Evolutionary conservation across 2,329 filamentous ascomycete genomes (phyloP).

Genomic region (Neopestalotiopsis rosae): DNA sequence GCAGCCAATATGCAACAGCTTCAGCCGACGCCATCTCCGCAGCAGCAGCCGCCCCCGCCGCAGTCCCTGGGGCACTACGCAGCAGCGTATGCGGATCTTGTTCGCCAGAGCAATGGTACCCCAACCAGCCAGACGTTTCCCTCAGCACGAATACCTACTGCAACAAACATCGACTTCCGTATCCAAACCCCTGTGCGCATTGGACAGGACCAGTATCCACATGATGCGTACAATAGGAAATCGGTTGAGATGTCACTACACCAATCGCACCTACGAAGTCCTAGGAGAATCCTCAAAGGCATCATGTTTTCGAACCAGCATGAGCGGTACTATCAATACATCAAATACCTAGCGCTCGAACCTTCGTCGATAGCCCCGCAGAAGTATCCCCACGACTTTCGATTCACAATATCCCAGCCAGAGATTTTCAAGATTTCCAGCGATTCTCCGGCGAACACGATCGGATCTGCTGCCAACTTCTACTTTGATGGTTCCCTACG

Average conservation of each 20-base stretch:
- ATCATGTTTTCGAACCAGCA: constrained; percentile 17
- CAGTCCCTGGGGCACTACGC: not conserved
- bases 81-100: not conserved
- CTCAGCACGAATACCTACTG: not conserved
- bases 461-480: constrained; percentile 42
- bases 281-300: constrained; percentile 43
- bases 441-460: constrained; percentile 27
- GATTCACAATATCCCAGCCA: constrained; percentile 50
- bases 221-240: constrained; percentile 45
- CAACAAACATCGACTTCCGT: not conserved
- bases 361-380: constrained; percentile 48
- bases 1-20: not conserved
- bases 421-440: constrained; percentile 42
- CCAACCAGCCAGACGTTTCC: not conserved
- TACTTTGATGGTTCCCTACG: constrained; percentile 60
- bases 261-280: constrained; percentile 53
- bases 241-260: constrained; percentile 52
- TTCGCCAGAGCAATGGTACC: constrained; percentile 6
- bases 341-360: constrained; percentile 54
- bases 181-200: not conserved
- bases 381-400: constrained; percentile 46
- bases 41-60: constrained; percentile 8
- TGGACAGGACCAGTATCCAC: constrained; percentile 42
- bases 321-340: constrained; percentile 60
- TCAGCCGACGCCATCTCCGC: not conserved